phyloP scores from a whole-genome alignment of 2,329 filamentous ascomycete genomes.

The Fusarium caatingaense region DNA sequence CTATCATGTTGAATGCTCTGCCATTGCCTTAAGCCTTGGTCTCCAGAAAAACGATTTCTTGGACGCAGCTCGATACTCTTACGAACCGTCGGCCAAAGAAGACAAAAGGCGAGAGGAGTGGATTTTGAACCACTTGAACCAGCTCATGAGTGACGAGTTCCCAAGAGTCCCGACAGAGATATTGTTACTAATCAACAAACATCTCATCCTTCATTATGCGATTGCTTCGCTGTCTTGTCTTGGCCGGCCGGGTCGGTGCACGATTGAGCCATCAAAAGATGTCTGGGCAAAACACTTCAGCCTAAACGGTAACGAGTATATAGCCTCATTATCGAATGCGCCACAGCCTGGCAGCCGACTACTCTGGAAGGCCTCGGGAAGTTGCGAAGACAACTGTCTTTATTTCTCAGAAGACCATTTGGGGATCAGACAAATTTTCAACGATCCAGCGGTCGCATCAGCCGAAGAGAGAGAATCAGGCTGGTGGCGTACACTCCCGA shows the following conservation, averaged over 20 bases:
- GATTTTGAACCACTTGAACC: slow-evolving; percentile 13
- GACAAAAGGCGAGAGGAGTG: slow-evolving; percentile 16
- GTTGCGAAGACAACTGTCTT: neutral
- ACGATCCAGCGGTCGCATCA: neutral
- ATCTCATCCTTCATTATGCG: slow-evolving; percentile 19
- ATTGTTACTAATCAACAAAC: neutral
- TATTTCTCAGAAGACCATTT: slow-evolving; percentile 31
- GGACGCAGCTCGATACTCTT: slow-evolving; percentile 15
- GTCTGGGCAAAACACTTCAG: slow-evolving; percentile 24
- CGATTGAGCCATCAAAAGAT: slow-evolving; percentile 10
- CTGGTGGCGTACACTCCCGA: slow-evolving; percentile 31
- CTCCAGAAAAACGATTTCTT: slow-evolving; percentile 5
- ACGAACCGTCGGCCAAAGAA: slow-evolving; percentile 14
- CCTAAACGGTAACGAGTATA: slow-evolving; percentile 26
- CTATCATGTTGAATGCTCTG: slow-evolving; percentile 23
- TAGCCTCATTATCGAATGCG: slow-evolving; percentile 22
- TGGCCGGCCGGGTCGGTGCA: neutral
- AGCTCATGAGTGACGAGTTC: neutral
- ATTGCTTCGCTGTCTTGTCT: slow-evolving; percentile 10
- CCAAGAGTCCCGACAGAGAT: slow-evolving; percentile 18
- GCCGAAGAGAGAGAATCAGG: neutral
- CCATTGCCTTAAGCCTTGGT: slow-evolving; percentile 8
- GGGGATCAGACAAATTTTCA: slow-evolving; percentile 21
- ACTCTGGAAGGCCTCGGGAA: neutral
- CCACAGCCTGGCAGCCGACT: neutral